Conservation (phyloP, 108 stramenopile species). For the Schizochytrium sp. region DNA sequence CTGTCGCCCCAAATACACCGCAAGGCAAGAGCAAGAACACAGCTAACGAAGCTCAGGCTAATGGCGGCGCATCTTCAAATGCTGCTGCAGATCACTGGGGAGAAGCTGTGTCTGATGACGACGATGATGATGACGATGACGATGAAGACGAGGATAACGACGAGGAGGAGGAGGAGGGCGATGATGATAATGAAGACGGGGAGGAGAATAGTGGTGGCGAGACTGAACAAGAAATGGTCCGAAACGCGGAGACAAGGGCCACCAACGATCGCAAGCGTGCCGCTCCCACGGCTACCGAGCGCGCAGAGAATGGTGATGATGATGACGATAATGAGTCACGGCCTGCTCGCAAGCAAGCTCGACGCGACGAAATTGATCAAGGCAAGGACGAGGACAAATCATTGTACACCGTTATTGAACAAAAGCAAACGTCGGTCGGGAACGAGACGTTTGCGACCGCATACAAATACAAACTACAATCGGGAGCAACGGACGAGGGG, state of each 20-base stretch:
- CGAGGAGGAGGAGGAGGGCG: background rate
- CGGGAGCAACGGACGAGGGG: constrained; percentile 47
- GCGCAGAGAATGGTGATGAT: too few species aligned
- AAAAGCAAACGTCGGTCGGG: constrained; percentile 43
- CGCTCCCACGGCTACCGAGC: too few species aligned
- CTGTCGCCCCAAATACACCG: too few species aligned
- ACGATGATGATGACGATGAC: constrained; percentile 57
- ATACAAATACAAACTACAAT: constrained; percentile 63
- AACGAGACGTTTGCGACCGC: constrained; percentile 52
- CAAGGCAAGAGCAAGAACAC: background rate
- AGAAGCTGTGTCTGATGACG: constrained; percentile 57
- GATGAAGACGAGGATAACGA: constrained; percentile 55
- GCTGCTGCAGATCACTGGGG: constrained; percentile 58
- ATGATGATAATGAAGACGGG: background rate
- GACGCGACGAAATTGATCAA: background rate
- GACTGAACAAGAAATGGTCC: background rate
- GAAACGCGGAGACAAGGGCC: background rate
- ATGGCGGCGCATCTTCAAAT: background rate
- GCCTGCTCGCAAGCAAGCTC: too few species aligned
- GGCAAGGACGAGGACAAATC: constrained; percentile 69
- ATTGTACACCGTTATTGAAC: constrained; percentile 66
- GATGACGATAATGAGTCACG: too few species aligned
- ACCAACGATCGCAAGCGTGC: too few species aligned
- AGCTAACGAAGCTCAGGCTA: background rate
- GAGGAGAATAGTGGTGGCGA: background rate